Percentiles rank a stretch among this genome's conserved stretches.
These are phyloP conservation scores for Trichoderma endophyticum DNA, from an alignment of 2,329 filamentous ascomycete genomes.

Conservation along the genomic window DNA sequence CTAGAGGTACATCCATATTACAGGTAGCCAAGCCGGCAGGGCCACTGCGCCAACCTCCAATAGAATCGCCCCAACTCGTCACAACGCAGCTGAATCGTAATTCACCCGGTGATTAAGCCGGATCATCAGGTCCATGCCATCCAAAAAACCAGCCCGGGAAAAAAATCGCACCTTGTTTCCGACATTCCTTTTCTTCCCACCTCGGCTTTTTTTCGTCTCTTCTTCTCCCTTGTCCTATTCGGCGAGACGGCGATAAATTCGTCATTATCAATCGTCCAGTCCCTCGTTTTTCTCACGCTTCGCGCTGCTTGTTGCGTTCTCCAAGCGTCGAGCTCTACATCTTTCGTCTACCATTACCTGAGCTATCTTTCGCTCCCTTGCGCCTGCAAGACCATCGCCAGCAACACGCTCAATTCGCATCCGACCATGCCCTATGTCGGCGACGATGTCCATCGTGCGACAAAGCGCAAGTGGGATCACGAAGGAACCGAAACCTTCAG, in stretches of 20 bases:
- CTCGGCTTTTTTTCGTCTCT: not conserved
- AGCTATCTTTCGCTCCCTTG: not conserved
- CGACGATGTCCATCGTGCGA: slow-evolving; percentile 30
- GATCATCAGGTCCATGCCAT: slow-evolving; percentile 6
- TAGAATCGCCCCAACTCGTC: slow-evolving; percentile 15
- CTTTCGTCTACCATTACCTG: not conserved
- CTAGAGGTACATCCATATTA: not conserved
- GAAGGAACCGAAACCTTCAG: slow-evolving; percentile 28
- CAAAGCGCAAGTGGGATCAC: slow-evolving; percentile 35
- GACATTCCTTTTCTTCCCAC: not conserved
- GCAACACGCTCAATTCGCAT: not conserved
- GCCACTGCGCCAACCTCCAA: slow-evolving; percentile 7
- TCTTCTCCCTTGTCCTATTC: not conserved
- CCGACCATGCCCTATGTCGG: slow-evolving; percentile 37
- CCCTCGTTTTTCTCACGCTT: not conserved
- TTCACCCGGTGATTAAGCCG: slow-evolving; percentile 16
- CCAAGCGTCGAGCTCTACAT: not conserved
- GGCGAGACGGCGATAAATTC: not conserved
- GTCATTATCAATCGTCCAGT: not conserved
- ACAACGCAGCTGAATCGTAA: slow-evolving; percentile 5
- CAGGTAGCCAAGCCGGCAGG: not conserved
- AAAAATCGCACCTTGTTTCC: not conserved
- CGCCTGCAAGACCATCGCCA: not conserved
- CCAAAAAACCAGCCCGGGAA: not conserved
- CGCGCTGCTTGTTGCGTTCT: not conserved